A percentile compares a stretch with the other conserved stretches of the same genome.
Conservation (phyloP, 768 basidiomycete genomes). For the Brasilioporus rufonigricans region DNA sequence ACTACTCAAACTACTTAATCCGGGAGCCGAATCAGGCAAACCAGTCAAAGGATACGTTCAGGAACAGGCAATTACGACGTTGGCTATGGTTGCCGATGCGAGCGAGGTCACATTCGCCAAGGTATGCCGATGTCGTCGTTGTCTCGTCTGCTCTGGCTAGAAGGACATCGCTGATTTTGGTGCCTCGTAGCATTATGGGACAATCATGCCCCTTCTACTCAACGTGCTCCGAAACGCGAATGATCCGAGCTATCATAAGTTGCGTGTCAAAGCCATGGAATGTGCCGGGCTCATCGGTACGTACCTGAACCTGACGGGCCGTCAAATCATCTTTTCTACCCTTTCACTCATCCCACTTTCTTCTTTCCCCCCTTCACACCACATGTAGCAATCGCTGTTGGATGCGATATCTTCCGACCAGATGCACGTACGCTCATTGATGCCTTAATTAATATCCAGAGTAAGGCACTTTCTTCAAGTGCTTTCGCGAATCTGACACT, state of each 20-base stretch:
- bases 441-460: constrained; percentile 73
- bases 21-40: constrained; percentile 41
- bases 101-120: constrained; percentile 77
- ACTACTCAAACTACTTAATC: constrained; percentile 54
- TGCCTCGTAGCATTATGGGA: constrained; percentile 57
- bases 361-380: too few relatives aligned
- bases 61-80: constrained; percentile 83
- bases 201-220: constrained; percentile 79
- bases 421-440: constrained; percentile 74
- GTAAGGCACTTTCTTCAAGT: constrained; percentile 36
- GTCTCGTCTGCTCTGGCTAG: background rate
- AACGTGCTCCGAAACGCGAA: constrained; percentile 74
- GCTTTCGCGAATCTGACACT: background rate
- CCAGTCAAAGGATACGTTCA: constrained; percentile 64
- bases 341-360: too few relatives aligned
- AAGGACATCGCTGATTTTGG: too few relatives aligned
- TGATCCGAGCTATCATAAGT: constrained; percentile 59
- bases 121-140: constrained; percentile 42
- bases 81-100: constrained; percentile 88
- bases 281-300: constrained; percentile 83
- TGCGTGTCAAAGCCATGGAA: constrained; percentile 87
- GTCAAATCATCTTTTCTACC: too few relatives aligned
- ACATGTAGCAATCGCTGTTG: constrained; percentile 78
- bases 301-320: constrained; percentile 28
- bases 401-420: constrained; percentile 71